Evolutionary conservation across 257 asterid species (phyloP).

Genomic region (Ocimum tenuiflorum): DNA sequence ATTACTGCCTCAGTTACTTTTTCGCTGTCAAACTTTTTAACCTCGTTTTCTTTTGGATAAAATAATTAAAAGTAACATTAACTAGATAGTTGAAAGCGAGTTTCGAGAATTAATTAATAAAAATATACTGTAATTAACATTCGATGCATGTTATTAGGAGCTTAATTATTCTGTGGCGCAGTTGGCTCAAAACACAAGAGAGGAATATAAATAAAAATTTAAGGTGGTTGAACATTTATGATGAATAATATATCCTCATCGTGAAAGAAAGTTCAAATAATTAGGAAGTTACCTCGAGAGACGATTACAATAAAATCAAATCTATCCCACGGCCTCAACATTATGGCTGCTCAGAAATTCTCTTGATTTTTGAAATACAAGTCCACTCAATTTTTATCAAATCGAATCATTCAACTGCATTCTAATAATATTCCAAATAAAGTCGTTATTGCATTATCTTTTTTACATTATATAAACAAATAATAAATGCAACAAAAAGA

Average conservation of each 20-base stretch:
- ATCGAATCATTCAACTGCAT: too few relatives aligned
- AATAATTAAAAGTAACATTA: too few relatives aligned
- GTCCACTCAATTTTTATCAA: too few relatives aligned
- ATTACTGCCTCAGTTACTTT: background rate
- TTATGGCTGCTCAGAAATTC: background rate
- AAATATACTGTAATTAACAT: background rate
- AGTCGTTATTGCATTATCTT: too few relatives aligned
- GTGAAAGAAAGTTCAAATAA: constrained; percentile 13
- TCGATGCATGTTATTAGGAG: constrained; percentile 13
- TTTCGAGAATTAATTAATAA: too few relatives aligned
- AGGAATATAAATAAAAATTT: background rate
- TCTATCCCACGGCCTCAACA: background rate
- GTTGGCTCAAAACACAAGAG: constrained; percentile 28
- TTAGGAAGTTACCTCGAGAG: constrained; percentile 24
- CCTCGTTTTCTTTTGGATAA: too few relatives aligned
- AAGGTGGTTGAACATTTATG: constrained; percentile 19
- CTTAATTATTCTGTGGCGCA: constrained; percentile 14
- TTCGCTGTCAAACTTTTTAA: background rate
- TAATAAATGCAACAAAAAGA: background rate
- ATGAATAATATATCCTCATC: background rate
- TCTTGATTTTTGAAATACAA: too few relatives aligned
- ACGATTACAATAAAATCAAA: constrained; percentile 6
- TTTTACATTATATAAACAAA: background rate
- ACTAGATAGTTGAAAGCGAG: too few relatives aligned
- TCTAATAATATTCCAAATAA: too few relatives aligned